A percentile compares a stretch with the other conserved stretches of the same genome.
Conservation (phyloP, 1,284 basidiomycete genomes). For the Takashimella tepidaria region DNA sequence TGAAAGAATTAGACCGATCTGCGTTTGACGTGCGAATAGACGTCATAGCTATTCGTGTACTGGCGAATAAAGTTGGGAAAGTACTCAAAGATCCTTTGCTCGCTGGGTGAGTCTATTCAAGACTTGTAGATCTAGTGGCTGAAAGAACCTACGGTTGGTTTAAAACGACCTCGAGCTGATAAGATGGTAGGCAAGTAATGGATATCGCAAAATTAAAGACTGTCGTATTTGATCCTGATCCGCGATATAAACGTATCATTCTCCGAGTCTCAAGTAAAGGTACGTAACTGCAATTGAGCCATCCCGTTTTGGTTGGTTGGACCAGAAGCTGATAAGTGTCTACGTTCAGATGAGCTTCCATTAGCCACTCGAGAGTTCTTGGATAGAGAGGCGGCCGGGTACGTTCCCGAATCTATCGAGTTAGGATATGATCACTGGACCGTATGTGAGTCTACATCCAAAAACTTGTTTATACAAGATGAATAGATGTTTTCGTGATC, state of each 20-base stretch:
- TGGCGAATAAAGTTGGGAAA: slow-evolving; percentile 55
- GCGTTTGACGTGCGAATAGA: slow-evolving; percentile 61
- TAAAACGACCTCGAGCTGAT: too few species aligned
- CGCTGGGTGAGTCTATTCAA: slow-evolving; percentile 53
- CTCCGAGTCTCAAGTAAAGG: slow-evolving; percentile 59
- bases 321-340: too few species aligned
- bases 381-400: slow-evolving; percentile 52
- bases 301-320: too few species aligned
- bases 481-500: too few species aligned
- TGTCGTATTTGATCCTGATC: slow-evolving; percentile 56
- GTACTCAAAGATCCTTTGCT: slow-evolving; percentile 57
- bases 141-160: too few species aligned
- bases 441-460: slow-evolving; percentile 59
- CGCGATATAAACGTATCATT: slow-evolving; percentile 56
- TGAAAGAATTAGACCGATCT: slow-evolving; percentile 55
- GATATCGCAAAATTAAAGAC: slow-evolving; percentile 62
- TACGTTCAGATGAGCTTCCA: slow-evolving; percentile 63
- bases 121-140: neutral
- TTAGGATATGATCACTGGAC: slow-evolving; percentile 82
- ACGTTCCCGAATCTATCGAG: slow-evolving; percentile 59
- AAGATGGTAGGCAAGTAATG: slow-evolving; percentile 52
- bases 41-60: slow-evolving; percentile 62
- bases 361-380: slow-evolving; percentile 56
- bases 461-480: too few species aligned
- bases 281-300: too few species aligned